These are phyloP conservation scores for Cercospora zeina DNA, from an alignment of 2,329 filamentous ascomycete species.

Conservation along the genomic window DNA sequence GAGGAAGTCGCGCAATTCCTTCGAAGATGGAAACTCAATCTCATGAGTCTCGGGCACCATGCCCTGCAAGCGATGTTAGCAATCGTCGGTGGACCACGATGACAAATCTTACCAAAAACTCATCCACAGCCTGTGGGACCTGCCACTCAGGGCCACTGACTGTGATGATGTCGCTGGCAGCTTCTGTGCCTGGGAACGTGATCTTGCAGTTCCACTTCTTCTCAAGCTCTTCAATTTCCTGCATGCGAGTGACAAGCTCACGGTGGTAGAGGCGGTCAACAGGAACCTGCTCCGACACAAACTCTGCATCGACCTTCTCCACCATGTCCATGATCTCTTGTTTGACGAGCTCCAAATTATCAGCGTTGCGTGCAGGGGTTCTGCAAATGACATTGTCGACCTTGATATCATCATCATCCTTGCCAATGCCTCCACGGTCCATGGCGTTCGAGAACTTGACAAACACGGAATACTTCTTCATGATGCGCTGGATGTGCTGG, in stretches of 20 bases:
- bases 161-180: constrained; percentile 92
- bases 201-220: constrained; percentile 99
- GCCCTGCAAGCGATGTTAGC: constrained; percentile 57
- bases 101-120: constrained; percentile 68
- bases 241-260: constrained; percentile 82
- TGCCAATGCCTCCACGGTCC: constrained; percentile 90
- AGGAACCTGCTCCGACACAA: constrained; percentile 88
- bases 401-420: constrained; percentile 97
- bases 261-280: constrained; percentile 95
- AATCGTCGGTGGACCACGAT: not conserved
- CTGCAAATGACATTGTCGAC: constrained; percentile 99
- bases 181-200: constrained; percentile 94
- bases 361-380: constrained; percentile 92
- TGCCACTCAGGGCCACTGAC: constrained; percentile 98
- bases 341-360: constrained; percentile 95
- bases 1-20: constrained; percentile 77
- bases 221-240: constrained; percentile 90
- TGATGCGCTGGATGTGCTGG: constrained; percentile 98
- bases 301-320: constrained; percentile 94
- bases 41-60: constrained; percentile 98
- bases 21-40: constrained; percentile 74
- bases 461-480: constrained; percentile 99
- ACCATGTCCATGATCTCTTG: constrained; percentile 99
- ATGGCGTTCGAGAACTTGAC: constrained; percentile 99
- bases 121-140: constrained; percentile 93